Evolutionary conservation across 2,329 filamentous ascomycete genomes (phyloP).

Genomic region (Thelonectria rubi): DNA sequence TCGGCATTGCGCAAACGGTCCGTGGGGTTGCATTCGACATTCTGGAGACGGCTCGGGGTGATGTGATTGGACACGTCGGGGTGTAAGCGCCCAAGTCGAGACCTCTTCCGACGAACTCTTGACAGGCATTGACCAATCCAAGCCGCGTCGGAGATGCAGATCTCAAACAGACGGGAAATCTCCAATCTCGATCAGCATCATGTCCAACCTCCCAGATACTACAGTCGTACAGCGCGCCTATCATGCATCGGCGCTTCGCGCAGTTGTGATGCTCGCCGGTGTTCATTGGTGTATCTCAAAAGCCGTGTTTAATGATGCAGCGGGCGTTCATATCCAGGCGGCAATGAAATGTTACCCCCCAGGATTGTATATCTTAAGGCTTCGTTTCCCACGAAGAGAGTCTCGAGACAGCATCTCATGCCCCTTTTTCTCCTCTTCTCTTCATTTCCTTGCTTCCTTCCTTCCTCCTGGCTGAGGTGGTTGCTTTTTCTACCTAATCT

Average conservation of each 20-base stretch:
- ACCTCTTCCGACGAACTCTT: slow-evolving; percentile 14
- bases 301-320: slow-evolving; percentile 26
- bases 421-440: slow-evolving; percentile 12
- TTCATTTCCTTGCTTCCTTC: slow-evolving; percentile 21
- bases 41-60: slow-evolving; percentile 5
- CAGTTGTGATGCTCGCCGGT: background rate
- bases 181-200: slow-evolving; percentile 28
- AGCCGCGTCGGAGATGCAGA: slow-evolving; percentile 18
- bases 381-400: slow-evolving; percentile 13
- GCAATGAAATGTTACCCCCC: slow-evolving; percentile 24
- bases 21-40: slow-evolving; percentile 23
- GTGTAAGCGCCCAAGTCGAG: slow-evolving; percentile 37
- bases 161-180: slow-evolving; percentile 24
- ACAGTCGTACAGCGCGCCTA: slow-evolving; percentile 35
- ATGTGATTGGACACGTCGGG: slow-evolving; percentile 31
- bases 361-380: slow-evolving; percentile 35
- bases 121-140: slow-evolving; percentile 32
- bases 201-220: background rate
- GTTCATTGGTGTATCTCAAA: slow-evolving; percentile 31
- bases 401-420: slow-evolving; percentile 9
- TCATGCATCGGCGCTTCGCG: slow-evolving; percentile 39
- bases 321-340: slow-evolving; percentile 23
- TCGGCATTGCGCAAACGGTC: slow-evolving; percentile 25
- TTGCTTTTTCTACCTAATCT: slow-evolving; percentile 20
- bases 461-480: slow-evolving; percentile 9